Evolutionary conservation across 371 early-diverging fungal genomes (phyloP), one percentile per base, ranked within the genome.

Genomic region (Actinomortierella ambigua): DNA sequence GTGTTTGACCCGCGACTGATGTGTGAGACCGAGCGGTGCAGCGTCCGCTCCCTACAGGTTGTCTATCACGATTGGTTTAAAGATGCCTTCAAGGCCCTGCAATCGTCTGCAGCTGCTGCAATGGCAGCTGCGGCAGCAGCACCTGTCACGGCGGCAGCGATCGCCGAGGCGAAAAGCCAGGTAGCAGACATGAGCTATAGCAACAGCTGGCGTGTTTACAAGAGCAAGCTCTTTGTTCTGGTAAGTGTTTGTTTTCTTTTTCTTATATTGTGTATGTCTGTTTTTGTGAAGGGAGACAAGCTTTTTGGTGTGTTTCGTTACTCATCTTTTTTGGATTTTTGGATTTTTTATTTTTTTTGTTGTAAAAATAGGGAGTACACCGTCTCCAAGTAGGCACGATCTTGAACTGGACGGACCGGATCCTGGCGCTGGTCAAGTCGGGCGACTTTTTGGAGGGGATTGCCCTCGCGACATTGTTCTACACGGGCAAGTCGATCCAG

Each of bases 381-480:
- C 84, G 87, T 44, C 57, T 93, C 5, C 85, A 78, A 59, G 79
- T 89, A 18, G 92, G 88, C 4, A 87, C 87, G 1, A 73, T 90
- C 13, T 58, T 92, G 23, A 84, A 88, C 13, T 94, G 94, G 94
- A 83, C 80, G 2, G 93, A 92, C 53, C 85, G 94, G 2, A 81
- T 93, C 22, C 62, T 88, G 46, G 88, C 90, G 0, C 73, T 91
- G 20, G 87, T 90, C 0, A 79, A 86, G 53, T 78, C 87, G 5
- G 94, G 92, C 15, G 85, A 90, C 61, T 91, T 91, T 62, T 59
- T 87, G 29, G 86, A 87, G 50, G 92, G 88, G 11, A 87, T 94
- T 55, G 76, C 78, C 7, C 71, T 90, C 42, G 92, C 88, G 1
- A 83, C 90, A 0, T 59, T 79, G 1, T 90, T 87, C 43, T 92